Percentiles rank a stretch among this genome's conserved stretches.
Evolutionary conservation across 1,284 basidiomycete species (phyloP).

Genomic region (Grifola frondosa): DNA sequence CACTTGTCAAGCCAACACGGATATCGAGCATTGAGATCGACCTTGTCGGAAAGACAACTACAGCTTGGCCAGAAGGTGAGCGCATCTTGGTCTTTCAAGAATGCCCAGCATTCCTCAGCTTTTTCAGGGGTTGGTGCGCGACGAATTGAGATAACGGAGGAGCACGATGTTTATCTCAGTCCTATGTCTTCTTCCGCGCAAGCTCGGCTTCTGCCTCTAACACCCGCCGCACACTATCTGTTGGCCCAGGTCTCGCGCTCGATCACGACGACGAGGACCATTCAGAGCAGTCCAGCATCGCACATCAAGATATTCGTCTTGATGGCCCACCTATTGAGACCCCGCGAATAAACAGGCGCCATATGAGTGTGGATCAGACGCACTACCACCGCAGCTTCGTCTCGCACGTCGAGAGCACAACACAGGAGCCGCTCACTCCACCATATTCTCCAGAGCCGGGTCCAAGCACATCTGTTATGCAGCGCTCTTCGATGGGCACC

Average conservation of each 20-base stretch:
- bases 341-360: constrained; percentile 25
- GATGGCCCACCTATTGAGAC: not conserved
- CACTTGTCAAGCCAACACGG: constrained; percentile 80
- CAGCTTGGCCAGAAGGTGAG: constrained; percentile 85
- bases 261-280: constrained; percentile 40
- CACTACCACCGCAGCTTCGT: constrained; percentile 32
- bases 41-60: constrained; percentile 67
- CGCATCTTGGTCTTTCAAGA: constrained; percentile 9
- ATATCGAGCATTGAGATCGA: constrained; percentile 85
- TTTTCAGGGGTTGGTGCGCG: constrained; percentile 73
- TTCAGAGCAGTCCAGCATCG: constrained; percentile 31
- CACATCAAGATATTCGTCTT: constrained; percentile 11
- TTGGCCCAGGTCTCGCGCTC: constrained; percentile 66
- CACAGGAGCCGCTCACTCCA: constrained; percentile 32
- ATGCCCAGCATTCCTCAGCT: constrained; percentile 2
- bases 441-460: constrained; percentile 24
- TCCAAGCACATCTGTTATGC: constrained; percentile 21
- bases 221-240: constrained; percentile 64
- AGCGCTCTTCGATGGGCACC: constrained; percentile 17
- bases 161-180: constrained; percentile 77
- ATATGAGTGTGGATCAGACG: constrained; percentile 36
- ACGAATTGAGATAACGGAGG: constrained; percentile 79
- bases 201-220: constrained; percentile 29
- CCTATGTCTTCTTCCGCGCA: constrained; percentile 74
- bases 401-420: constrained; percentile 25